Percentiles rank a stretch among this genome's conserved stretches.
Conservation (phyloP, 1,284 basidiomycete species). For the Fomes fomentarius region DNA sequence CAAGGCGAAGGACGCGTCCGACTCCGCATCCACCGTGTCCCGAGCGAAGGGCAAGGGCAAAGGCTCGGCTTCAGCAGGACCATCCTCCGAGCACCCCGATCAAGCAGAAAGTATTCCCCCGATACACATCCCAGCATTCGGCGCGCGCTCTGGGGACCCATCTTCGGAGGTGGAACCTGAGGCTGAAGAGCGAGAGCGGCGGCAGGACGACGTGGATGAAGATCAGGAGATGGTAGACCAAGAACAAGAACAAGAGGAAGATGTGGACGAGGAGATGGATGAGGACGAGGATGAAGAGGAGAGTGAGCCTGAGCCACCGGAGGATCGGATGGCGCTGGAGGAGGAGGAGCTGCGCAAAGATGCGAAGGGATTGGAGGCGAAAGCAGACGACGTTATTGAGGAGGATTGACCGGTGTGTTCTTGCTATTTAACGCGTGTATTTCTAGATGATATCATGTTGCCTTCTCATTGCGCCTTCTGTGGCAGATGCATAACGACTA, state of each 20-base stretch:
- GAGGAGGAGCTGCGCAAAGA: conserved; percentile 26
- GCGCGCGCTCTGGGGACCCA: conserved; percentile 13
- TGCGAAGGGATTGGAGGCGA: conserved; percentile 19
- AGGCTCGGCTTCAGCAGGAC: not conserved
- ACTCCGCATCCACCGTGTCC: conserved; percentile 23
- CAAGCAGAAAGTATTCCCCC: conserved; percentile 22
- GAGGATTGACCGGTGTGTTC: conserved; percentile 1
- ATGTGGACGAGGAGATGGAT: conserved; percentile 25
- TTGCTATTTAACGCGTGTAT: not conserved
- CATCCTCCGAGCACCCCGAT: not conserved
- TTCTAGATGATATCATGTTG: too few species aligned
- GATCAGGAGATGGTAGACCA: conserved; percentile 36
- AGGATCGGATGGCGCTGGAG: conserved; percentile 28
- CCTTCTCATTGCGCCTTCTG: too few species aligned
- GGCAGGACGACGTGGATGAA: conserved; percentile 31
- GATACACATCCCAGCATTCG: conserved; percentile 23
- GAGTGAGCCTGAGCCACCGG: conserved; percentile 22
- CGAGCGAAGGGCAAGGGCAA: conserved; percentile 33
- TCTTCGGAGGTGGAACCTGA: conserved; percentile 27
- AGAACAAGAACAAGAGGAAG: conserved; percentile 34
- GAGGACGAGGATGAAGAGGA: conserved; percentile 25
- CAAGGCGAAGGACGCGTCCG: conserved; percentile 31
- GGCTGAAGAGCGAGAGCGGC: conserved; percentile 26
- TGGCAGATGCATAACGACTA: too few species aligned
- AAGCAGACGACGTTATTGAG: not conserved